These are phyloP conservation scores for Kwoniella europaea DNA, from an alignment of 768 basidiomycete species.

Conservation along the genomic window DNA sequence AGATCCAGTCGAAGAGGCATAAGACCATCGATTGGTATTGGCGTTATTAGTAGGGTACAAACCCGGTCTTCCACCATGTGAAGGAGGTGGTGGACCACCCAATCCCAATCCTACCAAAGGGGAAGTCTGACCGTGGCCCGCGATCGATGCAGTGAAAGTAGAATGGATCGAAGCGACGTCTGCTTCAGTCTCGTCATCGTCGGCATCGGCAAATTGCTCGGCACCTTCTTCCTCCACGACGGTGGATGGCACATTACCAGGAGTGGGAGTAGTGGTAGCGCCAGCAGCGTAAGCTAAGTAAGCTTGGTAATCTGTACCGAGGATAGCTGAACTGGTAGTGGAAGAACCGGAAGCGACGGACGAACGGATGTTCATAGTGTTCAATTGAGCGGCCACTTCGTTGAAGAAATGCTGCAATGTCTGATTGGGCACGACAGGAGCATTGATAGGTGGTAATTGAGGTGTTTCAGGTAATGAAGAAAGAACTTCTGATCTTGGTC, in stretches of 20 bases:
- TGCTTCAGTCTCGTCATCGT: slow-evolving; percentile 58
- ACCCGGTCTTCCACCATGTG: slow-evolving; percentile 41
- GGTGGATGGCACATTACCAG: slow-evolving; percentile 26
- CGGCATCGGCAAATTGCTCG: slow-evolving; percentile 60
- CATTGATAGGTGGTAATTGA: slow-evolving; percentile 61
- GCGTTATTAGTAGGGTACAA: slow-evolving; percentile 38
- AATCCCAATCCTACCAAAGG: slow-evolving; percentile 52
- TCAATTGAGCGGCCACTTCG: slow-evolving; percentile 80
- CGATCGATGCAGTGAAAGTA: slow-evolving; percentile 22
- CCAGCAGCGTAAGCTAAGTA: slow-evolving; percentile 43
- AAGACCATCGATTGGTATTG: slow-evolving; percentile 48
- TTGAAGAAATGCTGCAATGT: slow-evolving; percentile 82
- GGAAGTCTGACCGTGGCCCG: slow-evolving; percentile 14
- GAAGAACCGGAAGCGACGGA: slow-evolving; percentile 55
- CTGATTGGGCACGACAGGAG: slow-evolving; percentile 75
- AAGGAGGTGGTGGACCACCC: slow-evolving; percentile 45
- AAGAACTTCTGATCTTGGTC: slow-evolving; percentile 36
- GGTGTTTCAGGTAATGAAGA: slow-evolving; percentile 29
- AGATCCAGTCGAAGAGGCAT: slow-evolving; percentile 48
- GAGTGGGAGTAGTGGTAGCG: slow-evolving; percentile 27
- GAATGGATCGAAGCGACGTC: slow-evolving; percentile 51
- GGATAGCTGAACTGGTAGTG: slow-evolving; percentile 38
- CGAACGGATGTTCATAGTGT: slow-evolving; percentile 70
- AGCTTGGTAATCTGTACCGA: slow-evolving; percentile 43
- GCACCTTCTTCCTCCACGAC: slow-evolving; percentile 36